phyloP scores from a whole-genome alignment of 345 rosid genomes.

The Gossypium thurberi region DNA sequence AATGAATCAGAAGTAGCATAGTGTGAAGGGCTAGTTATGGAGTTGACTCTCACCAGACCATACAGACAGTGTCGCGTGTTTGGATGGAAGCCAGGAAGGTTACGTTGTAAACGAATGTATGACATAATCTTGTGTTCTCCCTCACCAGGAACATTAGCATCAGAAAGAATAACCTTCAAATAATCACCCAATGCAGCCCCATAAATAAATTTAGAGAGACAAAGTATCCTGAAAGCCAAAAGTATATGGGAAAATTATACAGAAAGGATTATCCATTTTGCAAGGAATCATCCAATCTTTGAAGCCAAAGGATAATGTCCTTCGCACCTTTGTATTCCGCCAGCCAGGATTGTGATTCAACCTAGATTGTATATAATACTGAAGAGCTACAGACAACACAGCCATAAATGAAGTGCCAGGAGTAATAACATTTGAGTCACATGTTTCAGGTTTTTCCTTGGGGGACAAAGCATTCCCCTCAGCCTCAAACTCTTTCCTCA shows the following conservation, averaged over 20 bases:
- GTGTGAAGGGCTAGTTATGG: neutral
- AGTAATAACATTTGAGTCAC: slow-evolving; percentile 93
- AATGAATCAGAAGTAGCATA: neutral
- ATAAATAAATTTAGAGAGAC: slow-evolving; percentile 53
- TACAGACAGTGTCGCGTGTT: slow-evolving; percentile 91
- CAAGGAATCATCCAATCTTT: slow-evolving; percentile 45
- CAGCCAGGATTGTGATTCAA: slow-evolving; percentile 79
- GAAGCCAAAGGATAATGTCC: slow-evolving; percentile 22
- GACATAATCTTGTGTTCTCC: slow-evolving; percentile 99
- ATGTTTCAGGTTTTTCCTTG: slow-evolving; percentile 73
- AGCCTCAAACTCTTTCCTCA: slow-evolving; percentile 71
- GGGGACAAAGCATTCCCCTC: slow-evolving; percentile 51
- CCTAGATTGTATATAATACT: slow-evolving; percentile 79
- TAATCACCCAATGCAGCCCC: slow-evolving; percentile 55
- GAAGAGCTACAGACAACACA: slow-evolving; percentile 80
- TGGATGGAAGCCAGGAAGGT: slow-evolving; percentile 81
- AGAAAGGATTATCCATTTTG: slow-evolving; percentile 46
- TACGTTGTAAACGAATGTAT: slow-evolving; percentile 80
- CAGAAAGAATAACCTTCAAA: slow-evolving; percentile 98
- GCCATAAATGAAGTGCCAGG: slow-evolving; percentile 98
- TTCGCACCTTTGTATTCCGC: slow-evolving; percentile 71
- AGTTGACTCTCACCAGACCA: slow-evolving; percentile 61
- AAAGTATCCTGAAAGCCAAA: slow-evolving; percentile 46
- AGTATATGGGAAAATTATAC: slow-evolving; percentile 22
- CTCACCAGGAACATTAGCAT: slow-evolving; percentile 92